Percentiles rank a stretch among this genome's conserved stretches.
These are phyloP conservation scores for Lumnitzera racemosa DNA, from an alignment of 345 rosid genomes.

Conservation along the genomic window DNA sequence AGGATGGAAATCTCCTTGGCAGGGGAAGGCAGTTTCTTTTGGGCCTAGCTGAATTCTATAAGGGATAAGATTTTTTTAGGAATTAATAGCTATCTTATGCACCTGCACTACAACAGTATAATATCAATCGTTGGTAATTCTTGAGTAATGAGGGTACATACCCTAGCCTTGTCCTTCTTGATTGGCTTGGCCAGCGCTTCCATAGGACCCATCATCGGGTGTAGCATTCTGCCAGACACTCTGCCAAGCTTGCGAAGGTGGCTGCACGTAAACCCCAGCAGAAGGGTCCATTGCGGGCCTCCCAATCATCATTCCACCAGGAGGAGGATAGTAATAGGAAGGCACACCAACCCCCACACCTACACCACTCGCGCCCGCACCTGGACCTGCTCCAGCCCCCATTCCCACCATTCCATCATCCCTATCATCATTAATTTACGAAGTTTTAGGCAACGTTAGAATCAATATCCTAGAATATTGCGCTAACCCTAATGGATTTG, in stretches of 20 bases:
- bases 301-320: constrained; percentile 90
- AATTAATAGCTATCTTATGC: no score
- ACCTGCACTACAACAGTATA: no score
- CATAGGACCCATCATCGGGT: constrained; percentile 1
- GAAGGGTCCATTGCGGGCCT: constrained; percentile 75
- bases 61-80: no score
- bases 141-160: no score
- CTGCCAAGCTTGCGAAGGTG: constrained; percentile 92
- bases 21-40: no score
- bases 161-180: constrained; percentile 8
- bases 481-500: no score
- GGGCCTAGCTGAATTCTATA: no score
- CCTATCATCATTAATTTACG: background rate
- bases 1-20: no score
- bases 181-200: constrained; percentile 1
- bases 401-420: background rate
- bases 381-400: constrained; percentile 41
- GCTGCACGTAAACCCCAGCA: constrained; percentile 61
- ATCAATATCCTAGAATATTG: no score
- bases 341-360: constrained; percentile 70
- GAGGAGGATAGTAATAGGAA: constrained; percentile 73
- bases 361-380: constrained; percentile 65
- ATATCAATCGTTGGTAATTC: no score
- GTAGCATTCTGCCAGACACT: constrained; percentile 66
- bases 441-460: no score